Conservation (phyloP, 2,329 filamentous ascomycete species). For the Fusarium abutilonis region DNA sequence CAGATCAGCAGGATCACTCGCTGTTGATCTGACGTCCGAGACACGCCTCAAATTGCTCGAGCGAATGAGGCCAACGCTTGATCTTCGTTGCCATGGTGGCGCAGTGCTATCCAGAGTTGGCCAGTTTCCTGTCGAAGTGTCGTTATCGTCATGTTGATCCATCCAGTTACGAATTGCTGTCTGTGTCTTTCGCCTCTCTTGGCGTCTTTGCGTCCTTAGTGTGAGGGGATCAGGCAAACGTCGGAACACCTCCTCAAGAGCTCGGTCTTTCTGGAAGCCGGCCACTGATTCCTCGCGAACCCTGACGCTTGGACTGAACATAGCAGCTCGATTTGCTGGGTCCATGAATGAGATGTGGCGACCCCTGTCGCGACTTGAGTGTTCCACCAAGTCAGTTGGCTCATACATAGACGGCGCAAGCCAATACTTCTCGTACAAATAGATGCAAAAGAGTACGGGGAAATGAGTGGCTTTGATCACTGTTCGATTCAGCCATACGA, state of each 20-base stretch:
- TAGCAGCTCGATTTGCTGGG: constrained; percentile 63
- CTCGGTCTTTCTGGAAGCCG: constrained; percentile 88
- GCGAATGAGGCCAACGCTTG: constrained; percentile 62
- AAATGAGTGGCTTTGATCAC: constrained; percentile 93
- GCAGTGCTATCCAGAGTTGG: constrained; percentile 58
- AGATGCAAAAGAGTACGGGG: constrained; percentile 87
- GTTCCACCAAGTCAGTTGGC: constrained; percentile 85
- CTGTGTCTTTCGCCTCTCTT: constrained; percentile 77
- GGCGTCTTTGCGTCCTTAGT: constrained; percentile 66
- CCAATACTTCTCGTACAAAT: constrained; percentile 83
- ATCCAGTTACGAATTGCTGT: constrained; percentile 92
- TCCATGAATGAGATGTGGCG: constrained; percentile 67
- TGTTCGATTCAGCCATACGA: constrained; percentile 86
- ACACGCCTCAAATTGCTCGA: constrained; percentile 60
- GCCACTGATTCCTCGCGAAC: constrained; percentile 87
- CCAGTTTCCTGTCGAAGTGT: constrained; percentile 59
- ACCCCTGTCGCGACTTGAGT: constrained; percentile 62
- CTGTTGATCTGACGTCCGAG: constrained; percentile 67
- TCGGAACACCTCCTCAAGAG: constrained; percentile 90
- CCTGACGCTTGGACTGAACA: constrained; percentile 78
- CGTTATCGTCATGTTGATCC: constrained; percentile 71
- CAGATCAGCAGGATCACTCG: constrained; percentile 72
- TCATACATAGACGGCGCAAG: constrained; percentile 81
- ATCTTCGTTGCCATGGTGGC: constrained; percentile 61
- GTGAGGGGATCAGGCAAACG: constrained; percentile 72